Percentiles rank a stretch among this genome's conserved stretches.
Evolutionary conservation across 345 rosid species (phyloP).

Genomic region (Cardamine resedifolia): DNA sequence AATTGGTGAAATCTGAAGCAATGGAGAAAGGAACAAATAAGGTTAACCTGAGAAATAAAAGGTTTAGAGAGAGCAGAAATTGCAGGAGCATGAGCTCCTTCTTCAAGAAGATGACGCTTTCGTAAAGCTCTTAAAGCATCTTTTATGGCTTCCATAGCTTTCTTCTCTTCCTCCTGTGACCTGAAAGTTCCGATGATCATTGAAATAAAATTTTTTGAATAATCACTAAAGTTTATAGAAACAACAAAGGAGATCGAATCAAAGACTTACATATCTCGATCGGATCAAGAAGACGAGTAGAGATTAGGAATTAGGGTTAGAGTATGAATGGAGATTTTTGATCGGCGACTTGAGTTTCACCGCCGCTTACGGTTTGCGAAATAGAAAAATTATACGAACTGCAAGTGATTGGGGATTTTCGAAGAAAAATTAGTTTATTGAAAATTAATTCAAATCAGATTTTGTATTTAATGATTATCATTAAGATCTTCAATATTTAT

Average conservation of each 20-base stretch:
- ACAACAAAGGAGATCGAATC: not conserved
- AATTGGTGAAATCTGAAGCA: conserved; percentile 12
- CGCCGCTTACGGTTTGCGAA: conserved; percentile 10
- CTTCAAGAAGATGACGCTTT: conserved; percentile 85
- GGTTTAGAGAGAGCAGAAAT: conserved; percentile 76
- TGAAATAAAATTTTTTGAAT: conserved; percentile 1
- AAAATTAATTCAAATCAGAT: not conserved
- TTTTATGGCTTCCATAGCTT: conserved; percentile 64
- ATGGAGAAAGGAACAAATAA: not conserved
- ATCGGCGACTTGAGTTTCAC: conserved; percentile 23
- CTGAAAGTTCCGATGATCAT: conserved; percentile 36
- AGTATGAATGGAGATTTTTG: not conserved
- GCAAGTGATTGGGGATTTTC: not conserved
- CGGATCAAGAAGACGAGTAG: not conserved
- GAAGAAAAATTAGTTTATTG: not conserved
- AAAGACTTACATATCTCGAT: conserved; percentile 16
- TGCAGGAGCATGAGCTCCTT: conserved; percentile 92
- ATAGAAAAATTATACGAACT: not conserved
- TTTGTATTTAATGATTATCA: not conserved
- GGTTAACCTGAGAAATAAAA: conserved; percentile 67
- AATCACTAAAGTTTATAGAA: not conserved
- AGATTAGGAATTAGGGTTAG: conserved; percentile 27
- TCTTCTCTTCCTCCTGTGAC: conserved; percentile 57
- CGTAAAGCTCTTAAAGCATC: conserved; percentile 82
- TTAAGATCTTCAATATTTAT: not conserved